Evolutionary conservation across 1,284 basidiomycete genomes (phyloP).

Genomic region (Ganoderma lucidum): DNA sequence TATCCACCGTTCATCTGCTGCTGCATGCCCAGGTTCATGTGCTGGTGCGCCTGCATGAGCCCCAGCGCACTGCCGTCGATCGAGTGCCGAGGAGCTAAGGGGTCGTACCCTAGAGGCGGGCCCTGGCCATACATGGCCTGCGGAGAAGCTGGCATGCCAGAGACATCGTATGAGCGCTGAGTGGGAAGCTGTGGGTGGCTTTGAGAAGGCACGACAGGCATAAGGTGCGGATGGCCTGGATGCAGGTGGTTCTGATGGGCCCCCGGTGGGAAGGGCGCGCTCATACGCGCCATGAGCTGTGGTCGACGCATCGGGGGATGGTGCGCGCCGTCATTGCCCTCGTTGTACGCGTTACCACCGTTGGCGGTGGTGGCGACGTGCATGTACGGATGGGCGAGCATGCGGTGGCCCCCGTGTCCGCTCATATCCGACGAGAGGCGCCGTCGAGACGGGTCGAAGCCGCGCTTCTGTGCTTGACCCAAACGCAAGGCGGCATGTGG

Average conservation of each 20-base stretch:
- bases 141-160: conserved; percentile 24
- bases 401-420: conserved; percentile 51
- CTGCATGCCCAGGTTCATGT: conserved; percentile 24
- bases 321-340: conserved; percentile 21
- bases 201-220: conserved; percentile 26
- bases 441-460: conserved; percentile 30
- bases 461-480: conserved; percentile 49
- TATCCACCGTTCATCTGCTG: conserved; percentile 11
- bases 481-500: conserved; percentile 47
- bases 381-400: conserved; percentile 70
- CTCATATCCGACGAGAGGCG: conserved; percentile 49
- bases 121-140: conserved; percentile 22
- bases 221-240: conserved; percentile 20
- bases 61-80: conserved; percentile 32
- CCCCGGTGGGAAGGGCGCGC: conserved; percentile 30
- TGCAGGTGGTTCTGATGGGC: conserved; percentile 12
- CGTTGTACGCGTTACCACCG: conserved; percentile 16
- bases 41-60: conserved; percentile 29
- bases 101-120: conserved; percentile 23
- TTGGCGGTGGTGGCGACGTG: conserved; percentile 50
- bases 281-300: conserved; percentile 54
- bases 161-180: conserved; percentile 23
- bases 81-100: conserved; percentile 30
- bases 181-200: conserved; percentile 13
- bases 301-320: conserved; percentile 36